These are phyloP conservation scores for Withania somnifera DNA, from an alignment of 305 asterid species.

Conservation along the genomic window DNA sequence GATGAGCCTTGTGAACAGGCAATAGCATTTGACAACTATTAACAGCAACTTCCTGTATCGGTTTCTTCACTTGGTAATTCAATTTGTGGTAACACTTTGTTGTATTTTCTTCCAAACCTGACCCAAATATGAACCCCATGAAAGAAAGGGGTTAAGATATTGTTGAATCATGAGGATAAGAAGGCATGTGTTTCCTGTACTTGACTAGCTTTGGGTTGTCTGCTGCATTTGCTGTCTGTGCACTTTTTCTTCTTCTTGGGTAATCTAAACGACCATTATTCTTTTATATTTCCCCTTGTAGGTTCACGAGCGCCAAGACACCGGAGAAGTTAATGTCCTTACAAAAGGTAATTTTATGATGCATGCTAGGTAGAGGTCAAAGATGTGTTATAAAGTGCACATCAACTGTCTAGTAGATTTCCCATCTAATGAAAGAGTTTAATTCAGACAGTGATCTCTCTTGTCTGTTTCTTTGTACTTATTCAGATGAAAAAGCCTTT, in stretches of 20 bases:
- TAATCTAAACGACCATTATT: not conserved
- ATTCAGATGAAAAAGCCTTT: not conserved
- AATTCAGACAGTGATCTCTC: not conserved
- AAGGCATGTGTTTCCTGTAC: not conserved
- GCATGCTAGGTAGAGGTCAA: not conserved
- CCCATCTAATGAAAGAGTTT: not conserved
- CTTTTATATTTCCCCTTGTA: conserved; percentile 10
- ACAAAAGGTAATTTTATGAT: conserved; percentile 53
- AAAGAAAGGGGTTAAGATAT: not conserved
- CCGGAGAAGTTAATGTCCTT: conserved; percentile 87
- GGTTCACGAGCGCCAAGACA: conserved; percentile 83
- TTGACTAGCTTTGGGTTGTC: not conserved
- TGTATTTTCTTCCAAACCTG: not conserved
- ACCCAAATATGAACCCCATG: not conserved
- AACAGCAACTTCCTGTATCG: not conserved
- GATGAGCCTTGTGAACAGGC: not conserved
- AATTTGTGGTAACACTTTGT: not conserved
- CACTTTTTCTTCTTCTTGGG: not conserved
- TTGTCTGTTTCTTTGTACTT: not conserved
- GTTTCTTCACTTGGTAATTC: not conserved
- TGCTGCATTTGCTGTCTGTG: not conserved
- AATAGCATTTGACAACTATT: not conserved
- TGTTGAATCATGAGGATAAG: not conserved
- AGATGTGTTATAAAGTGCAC: not conserved
- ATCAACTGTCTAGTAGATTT: not conserved